Percentiles rank a stretch among this genome's conserved stretches.
phyloP scores from a whole-genome alignment of 768 basidiomycete species.

The Trametes meyenii region DNA sequence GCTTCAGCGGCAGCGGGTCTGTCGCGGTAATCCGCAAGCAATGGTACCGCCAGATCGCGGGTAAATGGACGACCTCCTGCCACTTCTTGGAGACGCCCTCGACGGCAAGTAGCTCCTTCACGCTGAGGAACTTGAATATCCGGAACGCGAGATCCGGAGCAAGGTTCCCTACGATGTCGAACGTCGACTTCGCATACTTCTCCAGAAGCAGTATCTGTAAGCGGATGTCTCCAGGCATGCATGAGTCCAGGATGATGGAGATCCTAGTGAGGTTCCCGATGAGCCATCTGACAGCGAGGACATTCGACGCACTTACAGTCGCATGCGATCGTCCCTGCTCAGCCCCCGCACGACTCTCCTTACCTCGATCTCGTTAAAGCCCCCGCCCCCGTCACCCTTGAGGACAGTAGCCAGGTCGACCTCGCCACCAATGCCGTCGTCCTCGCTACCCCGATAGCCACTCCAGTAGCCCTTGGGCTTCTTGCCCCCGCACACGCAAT shows the following conservation, averaged over 20 bases:
- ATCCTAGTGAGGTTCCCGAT: conserved; percentile 43
- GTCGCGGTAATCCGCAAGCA: conserved; percentile 72
- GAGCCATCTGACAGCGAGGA: not conserved
- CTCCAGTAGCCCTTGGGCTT: conserved; percentile 72
- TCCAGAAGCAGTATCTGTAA: conserved; percentile 83
- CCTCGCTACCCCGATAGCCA: conserved; percentile 57
- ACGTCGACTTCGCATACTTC: conserved; percentile 81
- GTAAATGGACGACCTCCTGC: conserved; percentile 54
- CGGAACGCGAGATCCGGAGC: conserved; percentile 65
- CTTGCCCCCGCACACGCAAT: conserved; percentile 61
- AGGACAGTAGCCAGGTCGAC: conserved; percentile 54
- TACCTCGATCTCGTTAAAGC: conserved; percentile 72
- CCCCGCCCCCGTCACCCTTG: conserved; percentile 50
- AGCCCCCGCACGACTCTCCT: conserved; percentile 63
- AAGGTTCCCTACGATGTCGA: conserved; percentile 78
- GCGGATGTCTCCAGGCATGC: conserved; percentile 82
- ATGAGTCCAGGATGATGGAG: conserved; percentile 65
- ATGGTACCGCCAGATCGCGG: conserved; percentile 77
- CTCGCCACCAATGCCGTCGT: conserved; percentile 49
- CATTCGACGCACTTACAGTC: conserved; percentile 59
- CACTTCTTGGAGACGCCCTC: conserved; percentile 55
- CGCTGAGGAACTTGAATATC: conserved; percentile 59
- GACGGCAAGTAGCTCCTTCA: conserved; percentile 63
- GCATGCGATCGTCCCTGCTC: conserved; percentile 69
- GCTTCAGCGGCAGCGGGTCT: conserved; percentile 67